Conservation (phyloP, 257 asterid genomes). For the Capsicum baccatum region DNA sequence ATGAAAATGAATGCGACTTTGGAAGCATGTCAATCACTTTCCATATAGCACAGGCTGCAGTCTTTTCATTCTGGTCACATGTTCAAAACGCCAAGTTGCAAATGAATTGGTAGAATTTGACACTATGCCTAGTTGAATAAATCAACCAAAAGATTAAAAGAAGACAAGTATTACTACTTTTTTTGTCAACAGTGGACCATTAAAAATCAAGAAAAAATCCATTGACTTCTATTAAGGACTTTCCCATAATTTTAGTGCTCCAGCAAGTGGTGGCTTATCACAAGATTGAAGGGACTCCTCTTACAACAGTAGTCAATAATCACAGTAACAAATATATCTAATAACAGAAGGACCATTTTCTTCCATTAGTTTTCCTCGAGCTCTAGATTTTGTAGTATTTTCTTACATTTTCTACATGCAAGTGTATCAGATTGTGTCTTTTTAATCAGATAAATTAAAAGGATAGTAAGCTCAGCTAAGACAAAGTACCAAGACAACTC, state of each 20-base stretch:
- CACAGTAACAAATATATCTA: slow-evolving; percentile 25
- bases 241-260: slow-evolving; percentile 33
- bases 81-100: slow-evolving; percentile 22
- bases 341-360: slow-evolving; percentile 22
- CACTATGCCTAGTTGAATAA: slow-evolving; percentile 15
- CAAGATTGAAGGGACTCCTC: slow-evolving; percentile 30
- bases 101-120: slow-evolving; percentile 7
- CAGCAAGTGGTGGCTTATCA: slow-evolving; percentile 34
- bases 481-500: slow-evolving; percentile 5
- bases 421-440: not conserved
- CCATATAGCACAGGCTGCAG: slow-evolving; percentile 14
- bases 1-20: slow-evolving; percentile 14
- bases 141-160: slow-evolving; percentile 26
- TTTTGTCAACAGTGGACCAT: slow-evolving; percentile 9
- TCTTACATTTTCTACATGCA: slow-evolving; percentile 24
- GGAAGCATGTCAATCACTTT: slow-evolving; percentile 12
- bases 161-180: slow-evolving; percentile 3
- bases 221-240: slow-evolving; percentile 14
- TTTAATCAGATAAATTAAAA: not conserved
- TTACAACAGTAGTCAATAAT: slow-evolving; percentile 22
- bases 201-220: slow-evolving; percentile 24
- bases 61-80: not conserved
- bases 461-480: not conserved
- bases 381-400: slow-evolving; percentile 1
- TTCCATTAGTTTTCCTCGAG: not conserved